Base-by-base conservation (phyloP, 305 asterid species). In the Solanum aculeatissimum region DNA sequence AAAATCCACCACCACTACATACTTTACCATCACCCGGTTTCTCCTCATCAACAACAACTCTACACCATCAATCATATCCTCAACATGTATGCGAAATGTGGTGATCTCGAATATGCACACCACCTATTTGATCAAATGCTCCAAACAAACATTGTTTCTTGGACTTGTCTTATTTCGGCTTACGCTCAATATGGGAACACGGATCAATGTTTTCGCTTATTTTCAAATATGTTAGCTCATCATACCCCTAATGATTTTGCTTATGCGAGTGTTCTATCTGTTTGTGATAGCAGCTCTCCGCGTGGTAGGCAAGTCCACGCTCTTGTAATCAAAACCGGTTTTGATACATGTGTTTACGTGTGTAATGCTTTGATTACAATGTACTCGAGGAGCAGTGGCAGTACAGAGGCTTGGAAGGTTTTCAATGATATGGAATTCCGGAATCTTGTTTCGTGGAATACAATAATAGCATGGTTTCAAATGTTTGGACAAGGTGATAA, bases 111-210 rank as follows among this genome's bases (percentile, higher is more conserved):
- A 2, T 51, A 54, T 32, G 95, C 98, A 27, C 91, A 80, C 87
- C 92, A 89, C 0, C 7, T 88, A 89, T 94, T 95, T 79, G 93
- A 80, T 57, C 79, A 91, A 89, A 94, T 93, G 97, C 91, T 92
- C 60, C 86, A 89, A 0, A 93, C 42, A 85, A 95, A 94, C 65
- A 29, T 91, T 14, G 92, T 95, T 81, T 91, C 97, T 54, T 96
- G 99, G 98, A 92, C 98, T 8, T 86, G 89, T 23, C 95, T 93
- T 60, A 88, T 95, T 86, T 92, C 98, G 0, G 97, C 93, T 19
- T 95, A 95, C 65, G 92, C 99, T 47, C 95, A 89, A 35, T 87
- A 86, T 51, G 92, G 95, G 6, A 88, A 84, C 40, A 51, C 83
- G 21, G 88, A 88, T 25, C 79, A 87, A 11, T 89, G 94, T 88